Percentiles rank a stretch among this genome's conserved stretches.
phyloP scores from a whole-genome alignment of 139 green algal species.

The Chlamydomonas sp. region DNA sequence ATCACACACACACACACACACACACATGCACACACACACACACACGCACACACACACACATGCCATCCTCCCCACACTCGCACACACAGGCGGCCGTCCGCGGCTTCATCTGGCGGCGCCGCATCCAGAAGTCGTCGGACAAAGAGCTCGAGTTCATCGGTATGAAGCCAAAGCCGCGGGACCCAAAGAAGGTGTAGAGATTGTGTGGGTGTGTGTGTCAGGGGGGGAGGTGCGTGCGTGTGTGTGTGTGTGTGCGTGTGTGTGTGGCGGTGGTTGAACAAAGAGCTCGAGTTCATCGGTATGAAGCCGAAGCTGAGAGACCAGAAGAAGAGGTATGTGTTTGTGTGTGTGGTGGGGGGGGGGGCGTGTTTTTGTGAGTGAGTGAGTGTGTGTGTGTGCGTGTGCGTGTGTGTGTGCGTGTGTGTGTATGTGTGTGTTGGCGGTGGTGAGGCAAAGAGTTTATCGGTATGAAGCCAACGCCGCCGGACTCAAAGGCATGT shows the following conservation, averaged over 20 bases:
- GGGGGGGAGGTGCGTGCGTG: background rate
- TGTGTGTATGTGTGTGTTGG: no score
- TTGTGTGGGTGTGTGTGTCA: background rate
- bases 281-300: background rate
- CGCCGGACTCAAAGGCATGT: background rate
- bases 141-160: constrained; percentile 80
- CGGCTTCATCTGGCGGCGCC: constrained; percentile 54
- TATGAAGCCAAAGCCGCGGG: constrained; percentile 60
- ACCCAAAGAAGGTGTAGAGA: background rate
- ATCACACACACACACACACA: background rate
- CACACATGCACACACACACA: background rate
- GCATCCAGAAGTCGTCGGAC: constrained; percentile 34
- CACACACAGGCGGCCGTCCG: constrained; percentile 44
- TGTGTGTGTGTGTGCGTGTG: background rate
- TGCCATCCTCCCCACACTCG: no score
- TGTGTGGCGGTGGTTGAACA: background rate
- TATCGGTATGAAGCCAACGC: constrained; percentile 71
- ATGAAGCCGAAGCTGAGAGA: background rate
- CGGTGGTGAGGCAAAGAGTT: no score
- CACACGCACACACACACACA: constrained; percentile 3
- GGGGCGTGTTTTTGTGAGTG: no score
- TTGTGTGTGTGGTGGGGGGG: no score
- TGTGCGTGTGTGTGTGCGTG: no score
- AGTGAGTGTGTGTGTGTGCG: no score
- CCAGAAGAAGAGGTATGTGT: no score